Base-by-base conservation (phyloP, 2,329 filamentous ascomycete genomes). In the Chaetomium strumarium region DNA sequence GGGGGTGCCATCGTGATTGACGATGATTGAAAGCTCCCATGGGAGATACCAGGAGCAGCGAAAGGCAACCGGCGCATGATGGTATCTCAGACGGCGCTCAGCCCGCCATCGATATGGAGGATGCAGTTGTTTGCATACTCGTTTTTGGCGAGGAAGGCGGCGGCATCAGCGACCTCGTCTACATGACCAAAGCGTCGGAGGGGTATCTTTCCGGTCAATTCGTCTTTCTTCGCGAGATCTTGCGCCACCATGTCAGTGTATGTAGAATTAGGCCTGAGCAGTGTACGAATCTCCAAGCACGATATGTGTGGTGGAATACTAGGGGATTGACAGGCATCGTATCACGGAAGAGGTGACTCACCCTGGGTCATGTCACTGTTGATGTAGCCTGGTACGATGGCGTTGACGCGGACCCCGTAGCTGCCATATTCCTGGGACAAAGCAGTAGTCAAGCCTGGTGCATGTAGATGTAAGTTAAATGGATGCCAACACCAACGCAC, bases 111-210 rank as follows among this genome's bases (percentile, higher is more conserved):
- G 29, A 96, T 75, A 67, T 91, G 93, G 47, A 96, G 75, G 46
- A 91, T 77, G 67, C 88, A 93, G 60, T 95, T 95, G 67, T 92
- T 92, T 51, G 89, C 87, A 69, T 92, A 96, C 57, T 80, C 73
- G 67, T 93, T 95, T 43, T 77, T 77, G 30, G 81, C 85, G 14
- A 95, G 76, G 67, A 95, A 95, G 29, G 85, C 65, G 43, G 86
- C 88, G 50, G 90, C 89, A 63, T 91, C 83, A n/a, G 90, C 89
- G 31, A 95, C 80, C 67, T 95, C 90, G 24, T 80, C 75, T 8
- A 79, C 73, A 33, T 72, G 70, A 14, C 88, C 90, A 57, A 92
- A 81, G 30, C 89, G 82, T 30, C 72, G 71, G 14, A 80, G 65
- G 1, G 88, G 88, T 46, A 90, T 90, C 46, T 73, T 48, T 13